Evolutionary conservation across 805 yeast species (phyloP), one percentile per base, ranked within the genome.

Genomic region (Pichia deserticola): DNA sequence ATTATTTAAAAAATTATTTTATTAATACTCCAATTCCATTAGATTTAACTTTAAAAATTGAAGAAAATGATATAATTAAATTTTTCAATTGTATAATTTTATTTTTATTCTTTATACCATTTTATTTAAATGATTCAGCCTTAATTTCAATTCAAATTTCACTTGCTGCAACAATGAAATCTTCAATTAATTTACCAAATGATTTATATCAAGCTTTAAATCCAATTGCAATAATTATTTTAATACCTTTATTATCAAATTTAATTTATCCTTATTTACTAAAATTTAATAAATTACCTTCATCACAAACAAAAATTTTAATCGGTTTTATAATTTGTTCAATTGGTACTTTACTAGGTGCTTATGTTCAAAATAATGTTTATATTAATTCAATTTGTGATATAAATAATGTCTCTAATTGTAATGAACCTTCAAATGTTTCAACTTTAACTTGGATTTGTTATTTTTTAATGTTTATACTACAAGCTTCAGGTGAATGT

Each of bases 181-280:
- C 76, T n/a, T 64, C 72, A 12, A 4, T 35, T 5, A 80, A 81
- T 20, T 71, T 77, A 50, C 81, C 81, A 42, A 77, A 77, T 57
- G 82, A 78, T 61, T 67, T 77, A 54, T 75, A 75, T 60, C 73
- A 70, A 57, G 75, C 76, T 50, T 75, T 77, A 62, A 77, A 77
- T 55, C 80, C 81, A 20, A 64, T 77, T 51, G 71, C 80, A 13
- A 77, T 77, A 47, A 69, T 77, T 46, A 57, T 77, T 30, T 60
- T 73, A 48, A 74, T 77, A 45, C 82, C 82, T 36, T 64, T 77
- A 42, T 68, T 75, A 53, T 78, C 77, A 54, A 65, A 68, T 50
- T 39, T 67, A 8, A 43, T 77, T 9, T 77, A 77, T 56, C 82
- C 82, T 35, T 51, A 64, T 10, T 61, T 76, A 48, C 64, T 80